These are phyloP conservation scores for Jacaranda copaia DNA, from an alignment of 257 asterid species.

Conservation along the genomic window DNA sequence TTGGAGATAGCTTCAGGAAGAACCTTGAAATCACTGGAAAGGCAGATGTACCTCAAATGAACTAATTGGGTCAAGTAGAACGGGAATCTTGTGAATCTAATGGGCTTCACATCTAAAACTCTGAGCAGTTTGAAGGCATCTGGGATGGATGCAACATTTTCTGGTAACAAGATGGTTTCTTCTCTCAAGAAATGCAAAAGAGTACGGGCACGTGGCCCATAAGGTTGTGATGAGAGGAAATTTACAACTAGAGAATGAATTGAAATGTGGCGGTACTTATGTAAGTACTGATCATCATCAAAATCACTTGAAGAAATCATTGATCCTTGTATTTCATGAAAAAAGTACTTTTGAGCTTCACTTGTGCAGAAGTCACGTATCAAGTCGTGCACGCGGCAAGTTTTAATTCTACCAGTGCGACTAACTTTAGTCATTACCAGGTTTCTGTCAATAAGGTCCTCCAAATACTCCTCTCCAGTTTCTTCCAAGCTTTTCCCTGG, in stretches of 20 bases:
- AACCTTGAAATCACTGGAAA: constrained; percentile 26
- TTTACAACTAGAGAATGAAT: constrained; percentile 35
- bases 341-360: too few relatives aligned
- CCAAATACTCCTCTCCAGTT: constrained; percentile 33
- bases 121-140: constrained; percentile 40
- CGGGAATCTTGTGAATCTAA: constrained; percentile 42
- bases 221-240: constrained; percentile 30
- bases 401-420: constrained; percentile 40
- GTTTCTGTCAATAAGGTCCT: constrained; percentile 28
- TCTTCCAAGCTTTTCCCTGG: constrained; percentile 34
- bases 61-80: constrained; percentile 14
- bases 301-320: too few relatives aligned
- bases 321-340: too few relatives aligned
- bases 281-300: not conserved
- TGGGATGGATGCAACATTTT: constrained; percentile 32
- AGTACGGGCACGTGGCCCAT: constrained; percentile 41
- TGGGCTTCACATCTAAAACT: constrained; percentile 39
- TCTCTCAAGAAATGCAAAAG: constrained; percentile 35
- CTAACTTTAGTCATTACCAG: not conserved
- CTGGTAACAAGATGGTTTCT: constrained; percentile 2
- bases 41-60: constrained; percentile 42
- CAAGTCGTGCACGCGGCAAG: constrained; percentile 47
- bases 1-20: constrained; percentile 37
- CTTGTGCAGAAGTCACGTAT: constrained; percentile 19
- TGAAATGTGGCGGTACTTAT: constrained; percentile 41